phyloP scores from a whole-genome alignment of 257 asterid genomes.

The Striga asiatica region DNA sequence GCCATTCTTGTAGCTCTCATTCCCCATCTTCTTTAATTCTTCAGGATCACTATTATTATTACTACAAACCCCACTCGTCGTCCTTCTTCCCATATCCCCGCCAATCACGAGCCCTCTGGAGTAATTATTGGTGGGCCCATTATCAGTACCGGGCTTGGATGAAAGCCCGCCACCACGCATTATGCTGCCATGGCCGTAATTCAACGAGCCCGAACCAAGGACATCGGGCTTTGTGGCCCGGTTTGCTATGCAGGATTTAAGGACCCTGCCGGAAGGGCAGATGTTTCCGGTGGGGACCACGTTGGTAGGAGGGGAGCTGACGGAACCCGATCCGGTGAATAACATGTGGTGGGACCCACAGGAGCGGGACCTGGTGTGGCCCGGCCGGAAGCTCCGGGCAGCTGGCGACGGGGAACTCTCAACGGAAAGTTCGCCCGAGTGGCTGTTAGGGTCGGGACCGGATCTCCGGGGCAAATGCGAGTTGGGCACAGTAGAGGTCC shows the following conservation, averaged over 20 bases:
- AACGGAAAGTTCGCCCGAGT: conserved; percentile 63
- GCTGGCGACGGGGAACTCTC: conserved; percentile 44
- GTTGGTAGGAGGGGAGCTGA: conserved; percentile 37
- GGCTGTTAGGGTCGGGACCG: conserved; percentile 31
- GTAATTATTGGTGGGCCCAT: conserved; percentile 18
- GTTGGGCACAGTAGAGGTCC: conserved; percentile 25
- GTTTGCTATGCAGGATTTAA: conserved; percentile 46
- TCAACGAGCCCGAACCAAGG: conserved; percentile 45
- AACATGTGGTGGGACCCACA: conserved; percentile 38
- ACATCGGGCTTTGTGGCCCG: conserved; percentile 43
- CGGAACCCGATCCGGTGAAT: conserved; percentile 35
- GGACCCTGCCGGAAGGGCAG: conserved; percentile 57
- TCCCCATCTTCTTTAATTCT: conserved; percentile 64
- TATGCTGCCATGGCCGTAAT: conserved; percentile 82
- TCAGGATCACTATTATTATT: conserved; percentile 45
- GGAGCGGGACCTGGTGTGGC: conserved; percentile 52
- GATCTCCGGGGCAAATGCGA: conserved; percentile 22
- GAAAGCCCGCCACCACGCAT: conserved; percentile 39
- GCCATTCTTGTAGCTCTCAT: conserved; percentile 51
- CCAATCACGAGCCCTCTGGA: conserved; percentile 34
- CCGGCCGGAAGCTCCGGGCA: conserved; percentile 23
- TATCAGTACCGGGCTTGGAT: conserved; percentile 23
- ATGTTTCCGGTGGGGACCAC: conserved; percentile 67
- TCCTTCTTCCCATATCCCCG: conserved; percentile 26
- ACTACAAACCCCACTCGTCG: conserved; percentile 11